phyloP scores from a whole-genome alignment of 805 yeast genomes.

The Millerozyma miso region DNA sequence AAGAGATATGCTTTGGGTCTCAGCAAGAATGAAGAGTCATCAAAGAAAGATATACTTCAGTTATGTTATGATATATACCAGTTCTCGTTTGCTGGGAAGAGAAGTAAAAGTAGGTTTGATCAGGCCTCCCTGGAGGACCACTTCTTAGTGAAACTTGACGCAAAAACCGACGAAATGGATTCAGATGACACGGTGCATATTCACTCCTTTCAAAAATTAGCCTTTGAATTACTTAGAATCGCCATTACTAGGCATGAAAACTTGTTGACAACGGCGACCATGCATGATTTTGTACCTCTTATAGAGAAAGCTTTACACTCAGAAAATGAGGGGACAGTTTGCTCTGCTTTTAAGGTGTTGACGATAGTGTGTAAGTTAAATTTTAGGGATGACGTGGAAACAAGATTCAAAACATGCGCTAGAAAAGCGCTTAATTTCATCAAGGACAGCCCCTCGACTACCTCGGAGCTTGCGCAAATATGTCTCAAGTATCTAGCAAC shows the following conservation, averaged over 20 bases:
- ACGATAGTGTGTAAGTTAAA: conserved; percentile 58
- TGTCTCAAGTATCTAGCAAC: conserved; percentile 71
- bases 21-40: conserved; percentile 59
- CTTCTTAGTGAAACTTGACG: conserved; percentile 68
- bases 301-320: conserved; percentile 57
- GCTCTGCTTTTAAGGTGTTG: conserved; percentile 62
- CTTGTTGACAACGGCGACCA: conserved; percentile 54
- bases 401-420: conserved; percentile 55
- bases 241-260: conserved; percentile 62
- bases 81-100: conserved; percentile 36
- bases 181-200: conserved; percentile 53
- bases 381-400: conserved; percentile 50
- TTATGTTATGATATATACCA: conserved; percentile 71
- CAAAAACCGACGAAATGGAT: conserved; percentile 52
- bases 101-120: conserved; percentile 10
- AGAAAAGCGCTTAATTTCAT: conserved; percentile 59
- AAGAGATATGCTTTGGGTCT: conserved; percentile 78
- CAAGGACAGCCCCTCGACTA: conserved; percentile 73
- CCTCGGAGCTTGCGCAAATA: conserved; percentile 74
- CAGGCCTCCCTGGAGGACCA: conserved; percentile 42
- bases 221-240: conserved; percentile 70
- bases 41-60: conserved; percentile 54
- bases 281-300: conserved; percentile 72
- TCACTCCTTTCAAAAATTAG: conserved; percentile 65
- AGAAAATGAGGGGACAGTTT: conserved; percentile 73